Percentiles rank a stretch among this genome's conserved stretches.
phyloP scores from a whole-genome alignment of 73 alveolate genomes.

The Symbiodinium pilosum region DNA sequence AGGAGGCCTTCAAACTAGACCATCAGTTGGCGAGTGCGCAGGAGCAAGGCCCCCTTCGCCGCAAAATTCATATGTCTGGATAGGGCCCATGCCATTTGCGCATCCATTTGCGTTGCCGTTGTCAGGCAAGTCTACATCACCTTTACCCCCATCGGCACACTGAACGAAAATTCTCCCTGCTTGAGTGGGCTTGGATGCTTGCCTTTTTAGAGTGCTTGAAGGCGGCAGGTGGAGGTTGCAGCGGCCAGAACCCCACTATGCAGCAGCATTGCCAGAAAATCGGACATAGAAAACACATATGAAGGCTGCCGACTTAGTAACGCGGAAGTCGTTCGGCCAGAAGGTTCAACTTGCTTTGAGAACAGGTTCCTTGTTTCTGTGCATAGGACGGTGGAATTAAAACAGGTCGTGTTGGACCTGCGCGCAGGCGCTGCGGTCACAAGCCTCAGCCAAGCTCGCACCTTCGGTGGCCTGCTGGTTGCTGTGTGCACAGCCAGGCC shows the following conservation, averaged over 20 bases:
- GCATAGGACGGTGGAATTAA: neutral
- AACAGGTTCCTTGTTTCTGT: neutral
- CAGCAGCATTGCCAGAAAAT: neutral
- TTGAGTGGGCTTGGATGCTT: no score
- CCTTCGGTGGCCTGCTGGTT: neutral
- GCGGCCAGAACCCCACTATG: neutral
- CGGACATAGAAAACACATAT: neutral
- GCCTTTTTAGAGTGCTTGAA: no score
- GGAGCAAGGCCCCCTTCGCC: no score
- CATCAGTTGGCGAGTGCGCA: no score
- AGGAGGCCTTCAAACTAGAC: no score
- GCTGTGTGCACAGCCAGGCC: neutral
- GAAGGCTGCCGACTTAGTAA: neutral
- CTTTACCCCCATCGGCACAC: no score
- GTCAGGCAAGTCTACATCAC: no score
- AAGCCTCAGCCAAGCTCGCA: no score
- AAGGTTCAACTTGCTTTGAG: neutral
- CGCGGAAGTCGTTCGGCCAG: neutral
- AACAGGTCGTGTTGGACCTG: neutral
- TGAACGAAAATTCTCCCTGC: no score
- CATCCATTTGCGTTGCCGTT: no score
- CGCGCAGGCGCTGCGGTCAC: neutral
- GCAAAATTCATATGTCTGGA: no score
- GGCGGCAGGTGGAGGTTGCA: neutral
- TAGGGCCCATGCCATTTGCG: no score